Conservation (phyloP, 139 green algal genomes). For the Coelastrella sp. region DNA sequence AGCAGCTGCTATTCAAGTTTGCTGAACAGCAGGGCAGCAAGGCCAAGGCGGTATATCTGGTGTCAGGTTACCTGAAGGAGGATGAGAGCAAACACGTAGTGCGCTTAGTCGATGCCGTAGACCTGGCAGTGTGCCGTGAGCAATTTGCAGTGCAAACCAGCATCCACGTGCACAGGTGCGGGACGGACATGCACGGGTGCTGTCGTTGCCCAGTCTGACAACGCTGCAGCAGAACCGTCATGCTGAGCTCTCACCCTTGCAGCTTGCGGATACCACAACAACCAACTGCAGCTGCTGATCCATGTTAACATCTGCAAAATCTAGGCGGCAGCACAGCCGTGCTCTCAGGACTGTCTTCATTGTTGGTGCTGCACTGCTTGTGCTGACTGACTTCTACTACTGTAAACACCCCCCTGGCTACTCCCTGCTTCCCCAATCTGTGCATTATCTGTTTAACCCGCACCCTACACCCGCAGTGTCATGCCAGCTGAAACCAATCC, state of each 20-base stretch:
- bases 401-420: background rate
- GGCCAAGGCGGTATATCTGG: constrained; percentile 35
- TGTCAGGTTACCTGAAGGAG: constrained; percentile 34
- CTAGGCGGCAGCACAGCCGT: too few species aligned
- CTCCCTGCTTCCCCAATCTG: background rate
- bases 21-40: constrained; percentile 36
- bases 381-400: background rate
- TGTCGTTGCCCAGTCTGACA: too few species aligned
- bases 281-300: too few species aligned
- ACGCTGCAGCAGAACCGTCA: background rate
- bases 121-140: constrained; percentile 13
- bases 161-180: constrained; percentile 43
- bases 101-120: constrained; percentile 22
- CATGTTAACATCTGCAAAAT: too few species aligned
- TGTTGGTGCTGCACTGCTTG: too few species aligned
- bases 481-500: constrained; percentile 39
- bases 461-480: constrained; percentile 5
- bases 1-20: constrained; percentile 48
- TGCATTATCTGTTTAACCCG: background rate
- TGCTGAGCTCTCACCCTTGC: background rate
- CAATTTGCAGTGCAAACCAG: constrained; percentile 16
- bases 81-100: constrained; percentile 4
- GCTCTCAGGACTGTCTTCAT: too few species aligned
- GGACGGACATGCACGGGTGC: background rate
- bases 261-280: background rate